phyloP scores from a whole-genome alignment of 2,329 filamentous ascomycete genomes.

The Penicillium sclerotiorum region DNA sequence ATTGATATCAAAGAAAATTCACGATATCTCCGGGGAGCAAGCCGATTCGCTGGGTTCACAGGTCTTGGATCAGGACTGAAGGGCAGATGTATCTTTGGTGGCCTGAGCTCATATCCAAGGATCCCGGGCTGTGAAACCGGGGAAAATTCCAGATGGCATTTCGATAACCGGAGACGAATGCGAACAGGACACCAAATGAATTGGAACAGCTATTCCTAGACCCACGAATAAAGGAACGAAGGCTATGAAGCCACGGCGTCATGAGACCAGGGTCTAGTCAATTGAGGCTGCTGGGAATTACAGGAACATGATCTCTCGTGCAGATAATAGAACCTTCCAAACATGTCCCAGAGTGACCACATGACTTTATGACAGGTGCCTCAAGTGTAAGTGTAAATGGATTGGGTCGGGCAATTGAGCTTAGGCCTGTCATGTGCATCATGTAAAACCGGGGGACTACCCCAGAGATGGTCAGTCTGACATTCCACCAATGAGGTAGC shows the following conservation, averaged over 20 bases:
- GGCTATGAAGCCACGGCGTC: neutral
- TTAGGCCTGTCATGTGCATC: conserved; percentile 15
- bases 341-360: no score
- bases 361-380: no score
- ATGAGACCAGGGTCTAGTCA: neutral
- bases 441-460: conserved; percentile 1
- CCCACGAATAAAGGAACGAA: no score
- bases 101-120: neutral
- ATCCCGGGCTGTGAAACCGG: neutral
- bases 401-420: neutral
- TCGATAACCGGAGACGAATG: no score
- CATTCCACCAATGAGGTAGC: conserved; percentile 13
- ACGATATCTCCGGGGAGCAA: neutral
- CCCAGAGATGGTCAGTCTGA: neutral
- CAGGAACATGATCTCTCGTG: conserved; percentile 2
- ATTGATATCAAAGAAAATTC: neutral
- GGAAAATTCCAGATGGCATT: neutral
- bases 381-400: no score
- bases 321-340: conserved; percentile 4
- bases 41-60: neutral
- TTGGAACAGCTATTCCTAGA: no score
- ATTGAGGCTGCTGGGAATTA: neutral
- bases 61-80: neutral
- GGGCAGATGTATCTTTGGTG: neutral
- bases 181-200: no score